A percentile compares a stretch with the other conserved stretches of the same genome.
Evolutionary conservation across 139 green algal genomes (phyloP).

Genomic region (Closterium sp.): DNA sequence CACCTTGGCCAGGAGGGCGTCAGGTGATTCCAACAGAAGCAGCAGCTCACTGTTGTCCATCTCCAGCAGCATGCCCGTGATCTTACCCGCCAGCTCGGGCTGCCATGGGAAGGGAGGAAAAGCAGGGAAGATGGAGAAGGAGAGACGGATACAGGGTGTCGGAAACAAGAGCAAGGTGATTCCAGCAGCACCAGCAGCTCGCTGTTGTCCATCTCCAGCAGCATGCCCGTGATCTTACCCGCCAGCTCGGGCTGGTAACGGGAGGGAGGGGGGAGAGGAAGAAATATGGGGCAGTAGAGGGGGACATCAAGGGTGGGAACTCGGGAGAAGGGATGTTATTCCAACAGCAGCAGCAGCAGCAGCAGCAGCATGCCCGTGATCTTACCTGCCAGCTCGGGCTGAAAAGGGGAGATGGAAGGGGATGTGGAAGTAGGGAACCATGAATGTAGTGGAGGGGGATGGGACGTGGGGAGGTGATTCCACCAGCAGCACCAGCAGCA

Average conservation of each 20-base stretch:
- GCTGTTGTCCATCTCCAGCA: constrained; percentile 64
- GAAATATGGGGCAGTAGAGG: no score
- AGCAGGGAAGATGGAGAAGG: not conserved
- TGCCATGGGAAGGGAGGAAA: constrained; percentile 1
- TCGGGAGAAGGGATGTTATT: constrained; percentile 1
- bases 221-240: constrained; percentile 53
- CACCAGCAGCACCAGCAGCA: constrained; percentile 57
- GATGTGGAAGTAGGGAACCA: no score
- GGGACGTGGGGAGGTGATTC: constrained; percentile 2
- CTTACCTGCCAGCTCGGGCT: constrained; percentile 58
- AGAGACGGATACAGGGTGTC: no score
- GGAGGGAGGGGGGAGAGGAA: no score
- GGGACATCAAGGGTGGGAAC: no score
- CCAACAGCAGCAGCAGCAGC: constrained; percentile 64
- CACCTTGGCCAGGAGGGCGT: constrained; percentile 57
- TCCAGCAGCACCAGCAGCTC: constrained; percentile 63
- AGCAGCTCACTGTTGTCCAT: constrained; percentile 67
- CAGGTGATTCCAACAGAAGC: constrained; percentile 56
- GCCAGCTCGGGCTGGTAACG: no score
- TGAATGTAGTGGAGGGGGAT: no score
- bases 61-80: constrained; percentile 71
- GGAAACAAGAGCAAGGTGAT: not conserved
- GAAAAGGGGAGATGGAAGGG: not conserved
- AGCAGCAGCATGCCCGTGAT: constrained; percentile 69
- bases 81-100: constrained; percentile 57